Base-by-base conservation (phyloP, 2,329 filamentous ascomycete species). In the Balansia obtecta region DNA sequence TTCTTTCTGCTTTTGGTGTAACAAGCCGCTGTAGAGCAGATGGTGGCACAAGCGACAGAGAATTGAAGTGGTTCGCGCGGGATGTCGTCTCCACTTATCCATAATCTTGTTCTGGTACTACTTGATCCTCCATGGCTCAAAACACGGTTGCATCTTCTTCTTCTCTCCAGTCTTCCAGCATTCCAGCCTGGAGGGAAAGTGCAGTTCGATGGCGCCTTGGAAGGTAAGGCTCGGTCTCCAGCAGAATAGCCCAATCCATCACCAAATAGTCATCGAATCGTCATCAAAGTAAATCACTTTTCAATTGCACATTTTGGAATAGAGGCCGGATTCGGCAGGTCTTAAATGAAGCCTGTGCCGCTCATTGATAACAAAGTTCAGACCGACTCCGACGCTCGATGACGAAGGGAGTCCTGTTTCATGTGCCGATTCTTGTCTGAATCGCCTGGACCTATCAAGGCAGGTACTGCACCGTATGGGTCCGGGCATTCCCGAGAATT, bases 1-100 rank as follows among this genome's bases (percentile, higher is more conserved):
- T n/a, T n/a, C 12, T 40, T 48, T 51, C 48, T 39, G 44, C 32
- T 33, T 44, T 7, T 38, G 27, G 27, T n/a, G 20, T 8, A 20
- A 6, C 27, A 27, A 27, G 1, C 27, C 27, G 8, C 27, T 27
- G 27, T 27, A 27, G 27, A 33, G 22, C 15, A 22, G 41, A 40
- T 48, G 50, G 39, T 48, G 45, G 33, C 33, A 48, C 50, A 38
- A 39, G 30, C 32, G 41, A 43, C 38, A 12, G 27, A 48, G 42
- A 45, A 27, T 32, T 45, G 42, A 45, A 15, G 27, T 42, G 46
- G 39, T 42, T 48, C 20, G 34, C 39, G 13, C 41, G 46, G 39
- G 46, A 34, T n/a, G 12, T 10, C 16, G 34, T 43, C 38, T 40
- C 46, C 46, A 42, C 46, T 34, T 27, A 37, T 18, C 27, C 42